Base-by-base conservation (phyloP, 352 stramenopile species). In the Pythium myriotylum region DNA sequence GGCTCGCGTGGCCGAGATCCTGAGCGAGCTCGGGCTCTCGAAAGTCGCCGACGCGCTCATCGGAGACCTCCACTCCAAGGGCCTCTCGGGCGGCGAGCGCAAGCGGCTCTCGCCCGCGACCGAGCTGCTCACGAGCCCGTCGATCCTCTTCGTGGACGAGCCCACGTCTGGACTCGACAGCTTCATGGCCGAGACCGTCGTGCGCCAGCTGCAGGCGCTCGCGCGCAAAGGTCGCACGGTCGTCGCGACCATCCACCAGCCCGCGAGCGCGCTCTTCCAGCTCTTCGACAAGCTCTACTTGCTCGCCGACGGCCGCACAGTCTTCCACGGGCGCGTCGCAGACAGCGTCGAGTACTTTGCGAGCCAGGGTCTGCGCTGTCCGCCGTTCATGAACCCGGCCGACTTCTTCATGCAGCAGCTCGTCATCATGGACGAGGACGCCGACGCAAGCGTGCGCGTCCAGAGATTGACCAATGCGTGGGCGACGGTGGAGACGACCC, bases 81-180 rank as follows among this genome's bases (percentile, higher is more conserved):
- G 58, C 23, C 43, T 62, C 48, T 59, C 50, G 7, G 40, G 49
- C 4, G 49, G 41, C 16, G 14, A 66, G 42, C 72, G 75, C 32
- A 97, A 97, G 70, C 72, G 89, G 1, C 77, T 97, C 4, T 78
- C 82, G 13, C 75, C 97, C 33, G 91, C 82, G 0, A 93, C 91
- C 27, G 84, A 93, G 58, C 52, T 97, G 4, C 65, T 97, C 10
- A 77, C 62, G 0, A 80, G 92, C 53, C 88, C 89, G 17, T 88
- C 88, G 47, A 59, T 96, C 3, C 41, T 97, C 37, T 77, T 97
- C 20, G 68, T 92, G 16, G 90, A 98, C 50, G 89, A 97, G 61
- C 86, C 89, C 4, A 94, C 84, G 19, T 66, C 66, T 20, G 87
- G 67, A 19, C 68, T 91, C 22, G 81, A 90, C 59, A 79, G 78